These are phyloP conservation scores for Pythium phragmiticola DNA, from an alignment of 352 stramenopile genomes.

Conservation along the genomic window DNA sequence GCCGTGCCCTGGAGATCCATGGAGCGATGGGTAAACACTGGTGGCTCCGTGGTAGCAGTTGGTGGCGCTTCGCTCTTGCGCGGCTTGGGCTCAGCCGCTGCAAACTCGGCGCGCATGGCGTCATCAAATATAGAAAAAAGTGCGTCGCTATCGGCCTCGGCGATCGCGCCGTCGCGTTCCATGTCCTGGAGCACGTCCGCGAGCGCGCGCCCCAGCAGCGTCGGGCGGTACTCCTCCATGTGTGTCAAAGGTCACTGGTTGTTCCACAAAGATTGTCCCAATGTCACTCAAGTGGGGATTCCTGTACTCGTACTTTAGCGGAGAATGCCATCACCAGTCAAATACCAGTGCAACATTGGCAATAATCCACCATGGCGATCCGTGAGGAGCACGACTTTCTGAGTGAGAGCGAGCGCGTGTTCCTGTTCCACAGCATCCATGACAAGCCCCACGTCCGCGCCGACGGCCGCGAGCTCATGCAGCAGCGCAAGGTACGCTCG, in stretches of 20 bases:
- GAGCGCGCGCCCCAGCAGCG: slow-evolving; percentile 54
- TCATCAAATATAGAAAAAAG: slow-evolving; percentile 62
- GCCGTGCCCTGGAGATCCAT: slow-evolving; percentile 41
- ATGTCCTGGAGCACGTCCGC: slow-evolving; percentile 62
- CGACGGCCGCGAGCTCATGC: slow-evolving; percentile 76
- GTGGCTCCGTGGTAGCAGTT: background rate
- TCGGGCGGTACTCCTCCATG: slow-evolving; percentile 71
- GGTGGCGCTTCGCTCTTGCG: background rate
- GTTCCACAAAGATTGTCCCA: background rate
- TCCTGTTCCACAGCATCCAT: slow-evolving; percentile 64
- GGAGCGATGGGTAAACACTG: slow-evolving; percentile 48
- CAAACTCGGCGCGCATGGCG: slow-evolving; percentile 37
- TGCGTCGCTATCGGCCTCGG: slow-evolving; percentile 36
- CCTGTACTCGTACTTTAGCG: slow-evolving; percentile 8
- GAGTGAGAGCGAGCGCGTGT: slow-evolving; percentile 81
- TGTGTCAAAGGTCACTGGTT: slow-evolving; percentile 9
- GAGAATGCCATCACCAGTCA: slow-evolving; percentile 22
- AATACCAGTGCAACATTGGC: background rate
- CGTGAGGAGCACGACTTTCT: slow-evolving; percentile 57
- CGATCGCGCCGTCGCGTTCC: slow-evolving; percentile 28
- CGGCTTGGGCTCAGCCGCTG: slow-evolving; percentile 4
- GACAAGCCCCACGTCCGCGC: slow-evolving; percentile 60
- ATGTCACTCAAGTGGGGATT: slow-evolving; percentile 40
- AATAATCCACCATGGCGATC: slow-evolving; percentile 21
- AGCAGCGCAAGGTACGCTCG: slow-evolving; percentile 63